Conservation (phyloP, 2,329 filamentous ascomycete species). For the Talaromyces sp. region DNA sequence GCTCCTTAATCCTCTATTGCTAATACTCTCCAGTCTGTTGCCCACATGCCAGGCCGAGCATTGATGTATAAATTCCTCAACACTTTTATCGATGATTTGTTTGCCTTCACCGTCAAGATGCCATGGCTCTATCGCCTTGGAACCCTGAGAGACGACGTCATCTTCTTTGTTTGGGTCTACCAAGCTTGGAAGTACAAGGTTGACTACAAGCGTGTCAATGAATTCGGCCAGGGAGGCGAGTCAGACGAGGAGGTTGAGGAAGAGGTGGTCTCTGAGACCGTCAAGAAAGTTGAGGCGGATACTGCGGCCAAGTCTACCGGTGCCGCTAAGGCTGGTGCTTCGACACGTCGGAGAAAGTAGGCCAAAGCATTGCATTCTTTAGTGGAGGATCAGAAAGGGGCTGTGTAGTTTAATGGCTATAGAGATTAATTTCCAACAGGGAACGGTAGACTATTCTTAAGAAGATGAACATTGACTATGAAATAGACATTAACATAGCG, state of each 20-base stretch:
- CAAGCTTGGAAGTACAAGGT: conserved; percentile 90
- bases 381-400: background rate
- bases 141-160: conserved; percentile 89
- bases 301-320: conserved; percentile 23
- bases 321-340: conserved; percentile 27
- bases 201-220: conserved; percentile 89
- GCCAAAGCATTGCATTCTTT: background rate
- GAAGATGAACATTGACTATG: background rate
- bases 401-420: background rate
- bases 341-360: conserved; percentile 28
- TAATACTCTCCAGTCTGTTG: conserved; percentile 57
- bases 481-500: too few relatives aligned
- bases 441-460: background rate
- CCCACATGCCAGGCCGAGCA: conserved; percentile 93
- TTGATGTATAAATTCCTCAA: conserved; percentile 99
- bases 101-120: conserved; percentile 99
- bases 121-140: conserved; percentile 87
- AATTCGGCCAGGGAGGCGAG: conserved; percentile 98
- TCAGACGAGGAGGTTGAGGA: conserved; percentile 59
- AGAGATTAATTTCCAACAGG: background rate
- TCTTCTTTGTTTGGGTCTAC: conserved; percentile 97
- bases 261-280: conserved; percentile 32
- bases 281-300: conserved; percentile 22
- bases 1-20: conserved; percentile 19
- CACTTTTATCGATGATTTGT: conserved; percentile 98